Evolutionary conservation across 1,139 yeast species (phyloP).

Genomic region (Zygoascus hellenicus): DNA sequence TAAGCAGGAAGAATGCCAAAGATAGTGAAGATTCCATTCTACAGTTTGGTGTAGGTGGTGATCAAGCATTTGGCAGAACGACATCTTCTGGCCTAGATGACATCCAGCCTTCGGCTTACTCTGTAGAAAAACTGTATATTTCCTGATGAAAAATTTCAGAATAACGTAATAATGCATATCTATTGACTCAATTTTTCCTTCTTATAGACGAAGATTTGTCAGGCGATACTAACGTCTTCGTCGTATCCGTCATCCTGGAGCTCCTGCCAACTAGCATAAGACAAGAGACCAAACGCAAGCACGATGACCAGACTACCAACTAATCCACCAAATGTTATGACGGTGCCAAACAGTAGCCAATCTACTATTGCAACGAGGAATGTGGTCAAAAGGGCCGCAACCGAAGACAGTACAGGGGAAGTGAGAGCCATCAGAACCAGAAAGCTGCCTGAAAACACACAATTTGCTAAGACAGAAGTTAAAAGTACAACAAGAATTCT

Average conservation of each 20-base stretch:
- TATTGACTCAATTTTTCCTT: neutral
- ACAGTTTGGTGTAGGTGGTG: constrained; percentile 3
- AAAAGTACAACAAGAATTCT: constrained; percentile 39
- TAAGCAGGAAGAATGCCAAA: constrained; percentile 22
- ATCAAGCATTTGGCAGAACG: neutral
- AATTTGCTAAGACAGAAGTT: constrained; percentile 51
- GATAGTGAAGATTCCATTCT: constrained; percentile 10
- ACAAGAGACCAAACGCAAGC: constrained; percentile 61
- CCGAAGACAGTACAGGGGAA: constrained; percentile 79
- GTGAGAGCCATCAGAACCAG: constrained; percentile 78
- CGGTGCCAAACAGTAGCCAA: constrained; percentile 61
- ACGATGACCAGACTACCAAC: constrained; percentile 41
- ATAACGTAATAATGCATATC: neutral
- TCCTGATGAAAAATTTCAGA: neutral
- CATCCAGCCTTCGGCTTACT: constrained; percentile 22
- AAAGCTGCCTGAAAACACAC: constrained; percentile 66
- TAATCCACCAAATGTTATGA: constrained; percentile 33
- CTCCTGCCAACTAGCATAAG: constrained; percentile 68
- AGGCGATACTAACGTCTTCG: constrained; percentile 11
- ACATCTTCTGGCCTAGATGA: constrained; percentile 7
- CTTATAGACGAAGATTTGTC: neutral
- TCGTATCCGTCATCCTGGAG: constrained; percentile 55
- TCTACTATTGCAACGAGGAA: constrained; percentile 75
- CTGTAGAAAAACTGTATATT: constrained; percentile 24
- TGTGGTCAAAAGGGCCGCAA: constrained; percentile 72